Percentiles rank a stretch among this genome's conserved stretches.
These are phyloP conservation scores for Lactifluus subvellereus DNA, from an alignment of 768 basidiomycete species.

Conservation along the genomic window DNA sequence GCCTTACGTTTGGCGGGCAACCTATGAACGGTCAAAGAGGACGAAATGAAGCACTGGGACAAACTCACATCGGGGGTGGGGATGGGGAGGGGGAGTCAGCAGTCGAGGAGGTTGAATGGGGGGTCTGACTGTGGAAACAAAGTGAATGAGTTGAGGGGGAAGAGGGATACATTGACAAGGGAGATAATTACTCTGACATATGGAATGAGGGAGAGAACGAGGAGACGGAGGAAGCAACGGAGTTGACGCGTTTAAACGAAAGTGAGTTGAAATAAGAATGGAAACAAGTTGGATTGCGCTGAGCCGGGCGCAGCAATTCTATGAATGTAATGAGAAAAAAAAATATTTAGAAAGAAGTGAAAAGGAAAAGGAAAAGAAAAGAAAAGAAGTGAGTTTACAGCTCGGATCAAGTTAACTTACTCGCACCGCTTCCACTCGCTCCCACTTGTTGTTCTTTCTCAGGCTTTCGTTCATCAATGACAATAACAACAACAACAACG, in stretches of 20 bases:
- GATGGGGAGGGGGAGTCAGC: background rate
- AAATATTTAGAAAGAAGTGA: background rate
- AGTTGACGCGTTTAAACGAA: background rate
- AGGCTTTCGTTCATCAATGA: too few relatives aligned
- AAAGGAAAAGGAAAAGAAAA: background rate
- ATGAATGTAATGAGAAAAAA: background rate
- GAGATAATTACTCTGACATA: constrained; percentile 14
- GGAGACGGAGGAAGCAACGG: background rate
- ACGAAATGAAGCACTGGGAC: too few relatives aligned
- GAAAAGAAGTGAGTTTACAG: background rate
- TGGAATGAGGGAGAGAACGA: background rate
- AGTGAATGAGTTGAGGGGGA: background rate
- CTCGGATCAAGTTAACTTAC: background rate
- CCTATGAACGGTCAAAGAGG: background rate
- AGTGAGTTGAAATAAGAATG: constrained; percentile 3
- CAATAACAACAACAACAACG: too few relatives aligned
- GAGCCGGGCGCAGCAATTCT: background rate
- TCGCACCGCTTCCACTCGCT: background rate
- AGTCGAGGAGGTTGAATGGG: background rate
- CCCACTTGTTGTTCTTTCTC: background rate
- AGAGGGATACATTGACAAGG: background rate
- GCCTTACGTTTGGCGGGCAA: constrained; percentile 13
- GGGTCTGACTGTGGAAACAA: background rate
- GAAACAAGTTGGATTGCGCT: background rate
- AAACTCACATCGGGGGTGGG: constrained; percentile 4